Evolutionary conservation across 192 early-diverging fungal genomes (phyloP), one percentile per base, ranked within the genome.

Genomic region (Backusella psychrophila): DNA sequence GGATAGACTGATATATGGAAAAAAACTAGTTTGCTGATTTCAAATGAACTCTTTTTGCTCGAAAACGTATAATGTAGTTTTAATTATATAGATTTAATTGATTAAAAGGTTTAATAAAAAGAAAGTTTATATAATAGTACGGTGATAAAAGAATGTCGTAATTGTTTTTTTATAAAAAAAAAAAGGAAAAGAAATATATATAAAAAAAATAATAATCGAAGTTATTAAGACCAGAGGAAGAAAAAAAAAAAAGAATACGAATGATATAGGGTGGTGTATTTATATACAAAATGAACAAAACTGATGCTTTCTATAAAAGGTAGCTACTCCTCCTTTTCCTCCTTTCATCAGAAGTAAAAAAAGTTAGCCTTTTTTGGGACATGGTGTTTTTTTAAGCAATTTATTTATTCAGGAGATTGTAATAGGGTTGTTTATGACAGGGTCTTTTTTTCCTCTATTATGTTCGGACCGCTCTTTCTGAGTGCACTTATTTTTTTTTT

Each of bases 211-310:
- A 42, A 68, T 31, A 33, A 36, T 19, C 17, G 15, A 68, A 68
- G 9, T 68, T 15, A 36, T 68, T n/a, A 68, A 36, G 39, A 12
- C 29, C 41, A 34, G 46, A 66, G 19, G 33, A 66, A n/a, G 9
- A 35, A 72, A 49, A 15, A 35, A 80, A 41, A 34, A 72, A 71
- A 66, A 76, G 69, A 69, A 33, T 53, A 21, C 69, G 75, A 77
- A 56, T 65, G 41, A 66, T n/a, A 38, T 14, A 65, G 46, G 66
- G 3, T 66, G 59, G 3, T 66, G 59, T 44, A 17, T 35, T 65
- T 19, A 35, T 42, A 35, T 31, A 31, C 8, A 53, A 35, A 6
- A 38, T 15, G 14, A 39, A 19, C 14, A 36, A 38, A 69, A 35
- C 38, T 36, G 68, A 6, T 36, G 68, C 19, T 69, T 35, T 36